Evolutionary conservation across 2,329 filamentous ascomycete species (phyloP).

Genomic region (Sclerotinia sclerotiorum): DNA sequence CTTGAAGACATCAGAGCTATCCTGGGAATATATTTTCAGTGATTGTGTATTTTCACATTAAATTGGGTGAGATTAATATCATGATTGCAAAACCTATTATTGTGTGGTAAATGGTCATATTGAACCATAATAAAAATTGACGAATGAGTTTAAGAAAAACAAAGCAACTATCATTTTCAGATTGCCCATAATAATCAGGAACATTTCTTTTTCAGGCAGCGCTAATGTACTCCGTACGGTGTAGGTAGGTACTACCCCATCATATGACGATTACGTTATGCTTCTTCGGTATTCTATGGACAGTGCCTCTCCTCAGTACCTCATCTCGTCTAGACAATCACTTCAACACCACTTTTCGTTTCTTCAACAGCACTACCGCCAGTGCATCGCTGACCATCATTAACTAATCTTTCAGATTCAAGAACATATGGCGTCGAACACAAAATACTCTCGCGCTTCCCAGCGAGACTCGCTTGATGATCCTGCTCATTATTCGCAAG

Average conservation of each 20-base stretch:
- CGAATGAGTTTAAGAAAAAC: neutral
- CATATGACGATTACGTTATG: slow-evolving; percentile 10
- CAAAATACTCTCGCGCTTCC: slow-evolving; percentile 81
- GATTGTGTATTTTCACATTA: neutral
- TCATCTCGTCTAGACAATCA: neutral
- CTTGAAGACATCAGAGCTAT: slow-evolving; percentile 10
- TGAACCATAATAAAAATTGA: neutral
- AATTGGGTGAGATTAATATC: neutral
- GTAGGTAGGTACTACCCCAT: neutral
- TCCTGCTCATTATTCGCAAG: slow-evolving; percentile 61
- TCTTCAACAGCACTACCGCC: neutral
- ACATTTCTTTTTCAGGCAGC: neutral
- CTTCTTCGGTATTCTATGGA: slow-evolving; percentile 10
- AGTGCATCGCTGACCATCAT: slow-evolving; percentile 1
- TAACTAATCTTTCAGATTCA: neutral
- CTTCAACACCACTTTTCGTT: neutral
- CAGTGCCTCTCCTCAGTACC: neutral
- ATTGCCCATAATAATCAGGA: neutral
- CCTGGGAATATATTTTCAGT: neutral
- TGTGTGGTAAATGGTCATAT: neutral
- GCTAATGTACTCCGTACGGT: slow-evolving; percentile 1
- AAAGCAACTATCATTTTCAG: neutral
- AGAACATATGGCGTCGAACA: slow-evolving; percentile 64
- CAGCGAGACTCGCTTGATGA: slow-evolving; percentile 85
- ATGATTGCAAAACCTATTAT: neutral